Percentiles rank a stretch among this genome's conserved stretches.
phyloP scores from a whole-genome alignment of 352 stramenopile species.

The Phytophthora brassicae region DNA sequence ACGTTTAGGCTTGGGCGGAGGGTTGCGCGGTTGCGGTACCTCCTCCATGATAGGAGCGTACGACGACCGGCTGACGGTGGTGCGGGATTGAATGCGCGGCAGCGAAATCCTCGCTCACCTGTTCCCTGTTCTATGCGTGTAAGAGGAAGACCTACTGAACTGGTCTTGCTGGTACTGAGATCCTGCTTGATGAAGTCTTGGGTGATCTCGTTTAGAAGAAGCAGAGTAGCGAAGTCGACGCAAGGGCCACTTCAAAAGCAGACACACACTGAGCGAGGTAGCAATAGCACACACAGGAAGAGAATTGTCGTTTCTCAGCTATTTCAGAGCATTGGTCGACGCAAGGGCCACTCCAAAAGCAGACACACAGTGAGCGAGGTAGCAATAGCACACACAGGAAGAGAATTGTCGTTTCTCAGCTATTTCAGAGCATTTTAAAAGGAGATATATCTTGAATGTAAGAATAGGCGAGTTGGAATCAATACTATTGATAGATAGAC shows the following conservation, averaged over 20 bases:
- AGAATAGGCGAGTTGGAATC: slow-evolving; percentile 37
- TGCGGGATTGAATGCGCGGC: slow-evolving; percentile 34
- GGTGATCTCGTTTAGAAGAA: slow-evolving; percentile 16
- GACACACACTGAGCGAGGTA: too few relatives aligned
- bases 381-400: too few relatives aligned
- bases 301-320: slow-evolving; percentile 26
- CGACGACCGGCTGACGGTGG: slow-evolving; percentile 14
- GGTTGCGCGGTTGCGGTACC: slow-evolving; percentile 45
- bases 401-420: slow-evolving; percentile 23
- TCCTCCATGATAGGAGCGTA: slow-evolving; percentile 59
- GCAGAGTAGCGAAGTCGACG: slow-evolving; percentile 1
- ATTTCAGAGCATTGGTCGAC: slow-evolving; percentile 16
- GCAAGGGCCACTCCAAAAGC: too few relatives aligned
- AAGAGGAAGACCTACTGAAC: slow-evolving; percentile 5
- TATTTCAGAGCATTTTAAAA: slow-evolving; percentile 16
- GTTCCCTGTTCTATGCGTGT: slow-evolving; percentile 6
- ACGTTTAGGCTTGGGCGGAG: slow-evolving; percentile 75
- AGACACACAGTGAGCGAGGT: too few relatives aligned
- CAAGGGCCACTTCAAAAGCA: too few relatives aligned
- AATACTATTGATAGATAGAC: too few relatives aligned
- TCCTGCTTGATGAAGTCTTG: background rate
- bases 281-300: too few relatives aligned
- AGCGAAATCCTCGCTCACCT: slow-evolving; percentile 45
- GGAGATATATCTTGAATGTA: background rate
- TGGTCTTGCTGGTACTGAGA: slow-evolving; percentile 5